Evolutionary conservation across 2,329 filamentous ascomycete species (phyloP), one percentile per base, ranked within the genome.

Genomic region (Monilinia fructicola): DNA sequence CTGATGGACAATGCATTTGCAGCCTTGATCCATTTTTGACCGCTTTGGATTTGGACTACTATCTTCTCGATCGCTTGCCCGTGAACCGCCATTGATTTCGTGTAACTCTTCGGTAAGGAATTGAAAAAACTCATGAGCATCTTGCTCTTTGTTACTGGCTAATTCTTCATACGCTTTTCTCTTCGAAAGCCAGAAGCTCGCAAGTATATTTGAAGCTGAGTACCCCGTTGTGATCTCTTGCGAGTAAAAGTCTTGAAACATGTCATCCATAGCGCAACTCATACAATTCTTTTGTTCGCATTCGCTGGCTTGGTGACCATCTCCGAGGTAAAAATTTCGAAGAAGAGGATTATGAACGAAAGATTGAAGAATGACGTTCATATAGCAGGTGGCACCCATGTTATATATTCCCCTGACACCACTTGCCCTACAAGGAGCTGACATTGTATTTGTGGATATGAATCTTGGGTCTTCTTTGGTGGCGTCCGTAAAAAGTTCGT

Each of bases 311-410:
- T 90, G 89, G 78, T 99, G 94, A 0, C 93, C 92, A 76, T 97
- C 93, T 52, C 90, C 89, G 7, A 99, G 87, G 77, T 97, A 98
- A 78, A 92, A 98, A 73, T 94, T 93, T 68, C 92, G 88, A 40
- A 99, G 85, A 54, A 97, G 84, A 0, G 94, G 94, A 75, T 98
- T 97, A 80, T 97, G 94, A 65, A 98, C 85, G 73, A 99, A 88
- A 66, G 90, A 93, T 78, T 98, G 95, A 21, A 99, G 83, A 58
- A 98, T 93, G 40, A 97, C 94, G 73, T 95, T 96, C 84, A 98
- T 94, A 79, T 97, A 99, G 81, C 94, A 99, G 14, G 95, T 98
- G 67, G 96, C 93, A n/a, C 94, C 95, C 77, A 97, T 94, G 75
- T 98, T 99, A 79, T 96, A 97, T 68, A 99, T 90, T 42, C 94